phyloP scores from a whole-genome alignment of 2,329 filamentous ascomycete genomes.

The Curvularia spicifera region DNA sequence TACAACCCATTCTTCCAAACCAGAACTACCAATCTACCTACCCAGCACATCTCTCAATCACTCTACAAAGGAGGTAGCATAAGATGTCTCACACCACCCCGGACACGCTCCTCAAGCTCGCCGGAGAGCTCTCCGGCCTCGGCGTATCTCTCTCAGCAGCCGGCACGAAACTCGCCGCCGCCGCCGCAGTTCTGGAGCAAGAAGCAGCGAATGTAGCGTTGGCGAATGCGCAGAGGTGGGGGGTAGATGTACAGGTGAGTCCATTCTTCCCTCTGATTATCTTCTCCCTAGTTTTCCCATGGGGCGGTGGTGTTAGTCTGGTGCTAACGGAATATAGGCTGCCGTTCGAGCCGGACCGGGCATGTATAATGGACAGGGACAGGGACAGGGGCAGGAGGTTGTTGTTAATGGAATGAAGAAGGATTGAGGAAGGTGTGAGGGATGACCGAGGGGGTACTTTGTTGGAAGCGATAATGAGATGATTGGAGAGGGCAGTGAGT shows the following conservation, averaged over 20 bases:
- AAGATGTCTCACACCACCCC: constrained; percentile 27
- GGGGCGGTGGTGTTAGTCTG: too few species aligned
- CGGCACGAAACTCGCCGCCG: constrained; percentile 23
- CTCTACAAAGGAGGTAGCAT: neutral
- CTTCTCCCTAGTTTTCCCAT: too few species aligned
- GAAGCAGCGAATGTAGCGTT: constrained; percentile 35
- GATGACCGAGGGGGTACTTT: too few species aligned
- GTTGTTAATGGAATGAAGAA: constrained; percentile 22
- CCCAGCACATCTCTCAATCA: neutral
- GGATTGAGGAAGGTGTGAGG: neutral
- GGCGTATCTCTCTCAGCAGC: constrained; percentile 21
- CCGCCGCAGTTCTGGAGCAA: constrained; percentile 27
- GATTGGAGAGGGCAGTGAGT: neutral
- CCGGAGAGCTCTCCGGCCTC: constrained; percentile 27
- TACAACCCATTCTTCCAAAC: neutral
- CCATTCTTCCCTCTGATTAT: neutral
- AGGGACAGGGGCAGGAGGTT: neutral
- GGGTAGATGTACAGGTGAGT: constrained; percentile 30
- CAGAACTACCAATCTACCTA: neutral
- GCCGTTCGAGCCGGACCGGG: constrained; percentile 19
- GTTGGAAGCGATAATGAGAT: neutral
- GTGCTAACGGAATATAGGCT: constrained; percentile 16
- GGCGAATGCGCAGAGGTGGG: constrained; percentile 30
- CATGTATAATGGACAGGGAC: constrained; percentile 5
- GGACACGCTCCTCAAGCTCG: constrained; percentile 31